Percentiles rank a stretch among this genome's conserved stretches.
These are phyloP conservation scores for Xylariaceae sp. DNA, from an alignment of 2,329 filamentous ascomycete species.

Conservation along the genomic window DNA sequence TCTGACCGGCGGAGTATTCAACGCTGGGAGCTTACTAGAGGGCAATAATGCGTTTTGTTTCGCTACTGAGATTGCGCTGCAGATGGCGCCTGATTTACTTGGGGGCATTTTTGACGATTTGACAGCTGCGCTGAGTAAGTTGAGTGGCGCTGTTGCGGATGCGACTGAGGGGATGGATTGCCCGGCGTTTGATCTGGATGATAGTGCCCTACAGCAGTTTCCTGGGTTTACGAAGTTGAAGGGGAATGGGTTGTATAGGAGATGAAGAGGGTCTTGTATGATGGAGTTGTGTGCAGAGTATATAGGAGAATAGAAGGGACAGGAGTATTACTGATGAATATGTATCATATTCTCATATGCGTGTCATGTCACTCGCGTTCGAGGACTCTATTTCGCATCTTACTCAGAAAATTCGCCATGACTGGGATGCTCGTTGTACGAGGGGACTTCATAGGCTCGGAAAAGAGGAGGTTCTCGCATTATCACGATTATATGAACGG, in stretches of 20 bases:
- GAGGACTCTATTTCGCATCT: no score
- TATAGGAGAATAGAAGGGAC: no score
- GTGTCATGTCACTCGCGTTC: no score
- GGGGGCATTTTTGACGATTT: slow-evolving; percentile 2
- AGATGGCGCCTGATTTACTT: slow-evolving; percentile 7
- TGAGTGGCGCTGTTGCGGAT: not conserved
- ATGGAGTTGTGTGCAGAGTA: no score
- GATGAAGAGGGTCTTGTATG: no score
- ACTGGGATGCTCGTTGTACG: no score
- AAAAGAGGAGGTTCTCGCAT: no score
- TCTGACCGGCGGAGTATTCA: slow-evolving; percentile 8
- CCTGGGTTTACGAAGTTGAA: slow-evolving; percentile 7
- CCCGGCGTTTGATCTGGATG: not conserved
- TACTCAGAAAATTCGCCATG: no score
- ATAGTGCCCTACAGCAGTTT: slow-evolving; percentile 2
- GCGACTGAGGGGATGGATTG: not conserved
- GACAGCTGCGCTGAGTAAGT: not conserved
- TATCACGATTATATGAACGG: no score
- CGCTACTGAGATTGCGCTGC: slow-evolving; percentile 2
- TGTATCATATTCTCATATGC: no score
- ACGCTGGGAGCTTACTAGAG: slow-evolving; percentile 4
- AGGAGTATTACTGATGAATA: no score
- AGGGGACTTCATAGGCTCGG: no score
- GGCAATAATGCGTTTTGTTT: slow-evolving; percentile 12
- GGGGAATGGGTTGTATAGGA: slow-evolving; percentile 1